Evolutionary conservation across 2,329 filamentous ascomycete genomes (phyloP), one percentile per base, ranked within the genome.

Genomic region (Neonectria sp.): DNA sequence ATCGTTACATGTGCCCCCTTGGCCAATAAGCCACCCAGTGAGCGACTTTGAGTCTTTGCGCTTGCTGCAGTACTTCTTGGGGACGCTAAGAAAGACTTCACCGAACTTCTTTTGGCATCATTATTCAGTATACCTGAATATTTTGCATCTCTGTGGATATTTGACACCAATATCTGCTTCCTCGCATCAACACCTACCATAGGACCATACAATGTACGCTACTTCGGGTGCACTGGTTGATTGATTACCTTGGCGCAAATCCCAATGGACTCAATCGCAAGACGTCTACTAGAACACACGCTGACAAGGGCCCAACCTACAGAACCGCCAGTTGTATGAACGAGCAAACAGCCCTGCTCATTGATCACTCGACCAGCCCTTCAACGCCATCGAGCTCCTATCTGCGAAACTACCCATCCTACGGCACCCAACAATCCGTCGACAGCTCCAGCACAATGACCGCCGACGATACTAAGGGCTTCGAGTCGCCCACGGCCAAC

Each of bases 11-110:
- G 85, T 82, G 84, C 82, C 82, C 75, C 65, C 65, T 71, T 64
- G 72, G 68, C 71, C 79, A 75, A 80, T 87, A 86, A 79, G 73
- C 76, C 71, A 63, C 76, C 71, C 81, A 80, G 86, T 87, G 86
- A 81, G 88, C 88, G 88, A 90, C 88, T 90, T 90, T 74, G 80
- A 87, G 88, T 90, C 88, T 90, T 90, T 90, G 88, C 88, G 88
- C 86, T 89, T 89, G 88, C 86, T 88, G 74, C 74, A 77, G 74
- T 60, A 61, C 55, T 31, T 60, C 64, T 63, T 53, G 82, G 83
- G 79, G 83, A 84, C 80, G 82, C 68, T 59, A 79, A 87, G 85
- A 89, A 89, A 90, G 87, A 89, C 87, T 87, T 75, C 59, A 71
- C 33, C 31, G 17, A 46, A 29, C 57, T 37, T 63, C 57, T 37